Base-by-base conservation (phyloP, 257 asterid genomes). In the Salvia hispanica region DNA sequence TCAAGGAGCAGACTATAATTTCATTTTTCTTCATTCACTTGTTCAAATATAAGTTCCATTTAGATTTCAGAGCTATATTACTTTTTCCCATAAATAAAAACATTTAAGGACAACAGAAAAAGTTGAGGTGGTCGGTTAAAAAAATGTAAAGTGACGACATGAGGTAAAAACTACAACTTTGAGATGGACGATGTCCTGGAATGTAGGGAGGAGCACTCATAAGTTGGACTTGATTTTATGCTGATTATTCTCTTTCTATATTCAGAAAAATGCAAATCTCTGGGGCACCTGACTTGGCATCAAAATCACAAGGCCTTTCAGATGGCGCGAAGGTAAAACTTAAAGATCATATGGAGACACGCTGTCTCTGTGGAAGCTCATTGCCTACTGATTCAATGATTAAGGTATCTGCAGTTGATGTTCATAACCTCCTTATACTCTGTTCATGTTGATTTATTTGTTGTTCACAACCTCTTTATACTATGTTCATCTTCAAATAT, bases 221-320 rank as follows among this genome's bases (percentile, higher is more conserved):
- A 13, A 48, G 13, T 43, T 7, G 7, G 28, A 14, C 67, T 48
- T 74, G 73, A 54, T 76, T 62, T 70, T 48, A 63, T 64, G 71
- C 52, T 11, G 62, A 42, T n/a, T 47, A 12, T 73, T 71, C 37
- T 15, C 47, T 68, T 71, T 53, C 43, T 64, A 39, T 73, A 54
- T 76, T 64, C 94, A 94, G 99, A 71, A 95, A 89, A 80, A 84
- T 95, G 96, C 93, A 91, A 87, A 88, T 71, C 39, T 77, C 91
- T 64, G 98, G 98, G 61, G 85, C 95, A 15, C 75, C 88, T 65
- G 95, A 89, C 62, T 77, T 86, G 70, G 88, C 96, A 34, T 82
- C 99, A 44, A 91, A 83, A 76, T 87, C 95, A 39, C 88, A 79
- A 79, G 88, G 77, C 54, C 73, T 81, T 60, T 81, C 96, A 42